Base-by-base conservation (phyloP, 805 yeast genomes). In the Candida coquimbonensis region DNA sequence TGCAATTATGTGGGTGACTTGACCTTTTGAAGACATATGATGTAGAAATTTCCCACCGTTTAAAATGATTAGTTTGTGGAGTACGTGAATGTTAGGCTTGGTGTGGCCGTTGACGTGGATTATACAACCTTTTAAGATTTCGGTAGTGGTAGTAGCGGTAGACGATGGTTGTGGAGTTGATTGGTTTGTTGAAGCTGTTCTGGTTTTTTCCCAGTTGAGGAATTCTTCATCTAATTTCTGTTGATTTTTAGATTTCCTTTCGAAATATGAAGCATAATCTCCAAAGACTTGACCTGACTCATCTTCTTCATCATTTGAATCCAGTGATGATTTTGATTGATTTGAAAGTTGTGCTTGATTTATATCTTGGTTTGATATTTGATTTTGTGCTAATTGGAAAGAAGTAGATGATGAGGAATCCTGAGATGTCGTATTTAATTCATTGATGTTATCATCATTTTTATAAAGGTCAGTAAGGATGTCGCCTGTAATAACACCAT, bases 101-200 rank as follows among this genome's bases (percentile, higher is more conserved):
- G 98, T 91, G 56, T 84, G 80, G 1, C 99, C 99, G 56, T 89
- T 90, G n/a, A 91, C 88, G 61, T 84, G 81, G 5, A 91, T 72
- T 1, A 69, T 63, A 59, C 90, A 86, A 1, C 74, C 78, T 34
- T 66, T 56, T 58, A 91, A 89, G 1, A 90, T 67, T 2, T 38
- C 44, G 1, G 58, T 48, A 4, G 43, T 44, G 24, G 39, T 38
- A 0, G 9, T n/a, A 2, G 36, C 7, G 8, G 43, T 42, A 9
- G 42, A 44, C 4, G 43, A 43, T 6, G 35, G 32, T 9, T 29
- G 24, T 29, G 17, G 16, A 47, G 50, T 11, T 29, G 13, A 29
- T 2, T 12, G 31, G 29, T 27, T 27, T 27, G 1, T 36, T 8
- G 32, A 9, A 8, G 3, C 45, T 14, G 61, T 60, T 17, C 77